phyloP scores from a whole-genome alignment of 345 rosid genomes.

The Limnanthes douglasii region DNA sequence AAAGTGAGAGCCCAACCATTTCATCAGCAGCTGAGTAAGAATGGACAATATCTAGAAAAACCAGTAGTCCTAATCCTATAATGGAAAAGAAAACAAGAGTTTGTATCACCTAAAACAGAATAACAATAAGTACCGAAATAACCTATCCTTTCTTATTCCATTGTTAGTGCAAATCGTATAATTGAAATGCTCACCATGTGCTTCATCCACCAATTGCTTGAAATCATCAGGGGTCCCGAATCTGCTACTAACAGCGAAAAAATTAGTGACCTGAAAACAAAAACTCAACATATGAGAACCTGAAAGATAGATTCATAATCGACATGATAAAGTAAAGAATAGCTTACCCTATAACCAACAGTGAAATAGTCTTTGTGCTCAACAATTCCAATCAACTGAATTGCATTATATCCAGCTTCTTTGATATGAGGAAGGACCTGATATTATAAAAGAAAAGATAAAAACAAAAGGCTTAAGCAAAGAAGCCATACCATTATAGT shows the following conservation, averaged over 20 bases:
- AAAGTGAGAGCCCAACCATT: constrained; percentile 83
- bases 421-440: constrained; percentile 94
- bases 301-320: constrained; percentile 3
- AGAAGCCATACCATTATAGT: constrained; percentile 1
- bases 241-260: constrained; percentile 84
- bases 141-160: no score
- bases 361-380: constrained; percentile 96
- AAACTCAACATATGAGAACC: neutral
- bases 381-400: constrained; percentile 77
- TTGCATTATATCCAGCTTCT: constrained; percentile 82
- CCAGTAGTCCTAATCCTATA: constrained; percentile 74
- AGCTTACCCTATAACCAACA: constrained; percentile 83
- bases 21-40: constrained; percentile 96
- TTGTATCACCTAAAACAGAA: no score
- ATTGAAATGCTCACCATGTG: constrained; percentile 50
- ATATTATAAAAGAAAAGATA: constrained; percentile 1
- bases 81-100: no score
- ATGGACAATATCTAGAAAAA: constrained; percentile 84
- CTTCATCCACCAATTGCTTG: constrained; percentile 86
- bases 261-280: constrained; percentile 63
- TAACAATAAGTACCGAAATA: no score
- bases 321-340: constrained; percentile 2
- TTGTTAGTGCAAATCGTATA: neutral
- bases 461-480: neutral
- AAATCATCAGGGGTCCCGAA: constrained; percentile 96